Conservation (phyloP, 192 early-diverging fungal genomes). For the Gaertneriomyces semiglobifer region DNA sequence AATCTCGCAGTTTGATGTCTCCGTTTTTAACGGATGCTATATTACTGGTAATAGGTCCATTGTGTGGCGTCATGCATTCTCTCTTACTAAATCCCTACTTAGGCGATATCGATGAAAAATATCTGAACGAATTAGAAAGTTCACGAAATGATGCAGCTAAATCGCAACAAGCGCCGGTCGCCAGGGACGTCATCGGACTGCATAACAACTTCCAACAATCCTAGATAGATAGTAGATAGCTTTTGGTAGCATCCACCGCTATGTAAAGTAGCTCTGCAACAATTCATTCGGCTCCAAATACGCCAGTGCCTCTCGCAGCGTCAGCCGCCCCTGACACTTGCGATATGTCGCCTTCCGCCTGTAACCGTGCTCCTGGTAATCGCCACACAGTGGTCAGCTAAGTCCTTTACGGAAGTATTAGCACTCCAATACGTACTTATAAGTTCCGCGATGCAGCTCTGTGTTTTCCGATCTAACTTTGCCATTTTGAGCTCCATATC, state of each 20-base stretch:
- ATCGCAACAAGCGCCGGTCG: slow-evolving; percentile 26
- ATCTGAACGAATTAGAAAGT: slow-evolving; percentile 41
- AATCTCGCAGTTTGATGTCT: slow-evolving; percentile 86
- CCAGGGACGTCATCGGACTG: slow-evolving; percentile 47
- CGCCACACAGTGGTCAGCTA: background rate
- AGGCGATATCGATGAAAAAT: slow-evolving; percentile 47
- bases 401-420: background rate
- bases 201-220: slow-evolving; percentile 28
- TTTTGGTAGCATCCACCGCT: too few species aligned
- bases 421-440: slow-evolving; percentile 53
- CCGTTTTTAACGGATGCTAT: slow-evolving; percentile 95
- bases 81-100: background rate
- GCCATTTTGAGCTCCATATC: slow-evolving; percentile 77
- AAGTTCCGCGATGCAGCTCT: slow-evolving; percentile 68
- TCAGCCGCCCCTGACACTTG: slow-evolving; percentile 10
- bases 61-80: slow-evolving; percentile 5
- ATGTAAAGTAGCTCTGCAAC: too few species aligned
- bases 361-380: slow-evolving; percentile 8
- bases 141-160: slow-evolving; percentile 30
- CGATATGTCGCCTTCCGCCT: slow-evolving; percentile 1
- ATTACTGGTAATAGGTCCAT: slow-evolving; percentile 60
- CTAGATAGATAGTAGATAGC: too few species aligned
- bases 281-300: too few species aligned
- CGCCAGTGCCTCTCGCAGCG: background rate
- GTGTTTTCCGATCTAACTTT: slow-evolving; percentile 67